A percentile compares a stretch with the other conserved stretches of the same genome.
These are phyloP conservation scores for Thelonectria blattea DNA, from an alignment of 2,329 filamentous ascomycete genomes.

Conservation along the genomic window DNA sequence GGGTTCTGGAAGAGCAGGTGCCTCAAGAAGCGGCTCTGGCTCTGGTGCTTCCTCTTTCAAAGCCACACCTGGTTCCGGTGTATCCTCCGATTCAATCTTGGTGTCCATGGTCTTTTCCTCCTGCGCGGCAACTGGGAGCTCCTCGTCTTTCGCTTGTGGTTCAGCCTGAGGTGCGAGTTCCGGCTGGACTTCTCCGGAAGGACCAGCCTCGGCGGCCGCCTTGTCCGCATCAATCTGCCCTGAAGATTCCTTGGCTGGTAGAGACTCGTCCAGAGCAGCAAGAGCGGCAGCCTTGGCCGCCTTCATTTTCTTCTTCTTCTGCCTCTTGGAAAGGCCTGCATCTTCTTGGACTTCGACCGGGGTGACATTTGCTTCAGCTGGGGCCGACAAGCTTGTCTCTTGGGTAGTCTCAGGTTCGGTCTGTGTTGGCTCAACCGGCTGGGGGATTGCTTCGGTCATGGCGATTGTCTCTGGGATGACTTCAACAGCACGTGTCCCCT, in stretches of 20 bases:
- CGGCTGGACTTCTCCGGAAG: not conserved
- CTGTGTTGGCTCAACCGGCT: not conserved
- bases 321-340: slow-evolving; percentile 27
- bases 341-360: not conserved
- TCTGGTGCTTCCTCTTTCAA: not conserved
- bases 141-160: not conserved
- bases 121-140: not conserved
- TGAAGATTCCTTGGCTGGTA: not conserved
- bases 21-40: not conserved
- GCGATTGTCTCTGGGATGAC: no score
- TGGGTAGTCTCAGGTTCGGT: not conserved
- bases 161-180: not conserved
- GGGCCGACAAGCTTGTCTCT: not conserved
- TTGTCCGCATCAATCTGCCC: not conserved
- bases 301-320: slow-evolving; percentile 28
- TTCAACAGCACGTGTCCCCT: not conserved
- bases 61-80: no score
- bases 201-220: not conserved
- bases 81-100: not conserved
- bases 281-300: slow-evolving; percentile 7
- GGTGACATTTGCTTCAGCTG: not conserved
- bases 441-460: not conserved
- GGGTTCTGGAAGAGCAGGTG: not conserved
- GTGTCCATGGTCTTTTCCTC: not conserved
- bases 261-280: not conserved